A percentile compares a stretch with the other conserved stretches of the same genome.
phyloP scores from a whole-genome alignment of 768 basidiomycete genomes.

The Kwoniella bestiolae region DNA sequence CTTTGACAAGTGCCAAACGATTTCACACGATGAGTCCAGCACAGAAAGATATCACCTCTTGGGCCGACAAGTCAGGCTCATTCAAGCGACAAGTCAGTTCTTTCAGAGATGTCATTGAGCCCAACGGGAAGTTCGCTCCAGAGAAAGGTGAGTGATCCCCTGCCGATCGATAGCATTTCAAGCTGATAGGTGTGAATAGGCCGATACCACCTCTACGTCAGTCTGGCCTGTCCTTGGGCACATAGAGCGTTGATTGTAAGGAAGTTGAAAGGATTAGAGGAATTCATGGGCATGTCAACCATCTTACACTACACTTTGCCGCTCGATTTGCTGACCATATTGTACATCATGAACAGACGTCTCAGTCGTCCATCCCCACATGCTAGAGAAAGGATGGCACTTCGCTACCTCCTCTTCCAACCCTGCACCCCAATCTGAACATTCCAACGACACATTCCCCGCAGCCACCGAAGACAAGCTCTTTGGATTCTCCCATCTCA shows the following conservation, averaged over 20 bases:
- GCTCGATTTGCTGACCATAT: background rate
- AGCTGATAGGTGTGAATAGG: constrained; percentile 60
- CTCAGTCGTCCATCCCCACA: constrained; percentile 79
- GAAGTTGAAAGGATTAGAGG: constrained; percentile 88
- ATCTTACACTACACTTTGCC: background rate
- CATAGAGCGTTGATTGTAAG: constrained; percentile 85
- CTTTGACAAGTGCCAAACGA: background rate
- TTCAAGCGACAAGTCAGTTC: constrained; percentile 66
- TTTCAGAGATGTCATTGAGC: constrained; percentile 66
- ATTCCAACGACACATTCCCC: constrained; percentile 59
- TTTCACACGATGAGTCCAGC: constrained; percentile 17
- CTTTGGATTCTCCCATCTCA: constrained; percentile 70
- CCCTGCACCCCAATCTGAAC: constrained; percentile 35
- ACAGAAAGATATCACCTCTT: constrained; percentile 61
- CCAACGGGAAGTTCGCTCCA: constrained; percentile 69
- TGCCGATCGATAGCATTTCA: background rate
- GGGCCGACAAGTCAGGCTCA: constrained; percentile 66
- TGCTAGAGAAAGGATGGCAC: constrained; percentile 85
- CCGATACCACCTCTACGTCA: constrained; percentile 90
- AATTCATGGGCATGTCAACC: constrained; percentile 69
- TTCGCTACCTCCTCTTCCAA: constrained; percentile 63
- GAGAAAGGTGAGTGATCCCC: constrained; percentile 67
- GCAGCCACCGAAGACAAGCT: constrained; percentile 77
- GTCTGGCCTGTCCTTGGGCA: constrained; percentile 84
- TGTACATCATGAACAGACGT: constrained; percentile 63